These are phyloP conservation scores for Henckelia pumila DNA, from an alignment of 257 asterid genomes.

Conservation along the genomic window DNA sequence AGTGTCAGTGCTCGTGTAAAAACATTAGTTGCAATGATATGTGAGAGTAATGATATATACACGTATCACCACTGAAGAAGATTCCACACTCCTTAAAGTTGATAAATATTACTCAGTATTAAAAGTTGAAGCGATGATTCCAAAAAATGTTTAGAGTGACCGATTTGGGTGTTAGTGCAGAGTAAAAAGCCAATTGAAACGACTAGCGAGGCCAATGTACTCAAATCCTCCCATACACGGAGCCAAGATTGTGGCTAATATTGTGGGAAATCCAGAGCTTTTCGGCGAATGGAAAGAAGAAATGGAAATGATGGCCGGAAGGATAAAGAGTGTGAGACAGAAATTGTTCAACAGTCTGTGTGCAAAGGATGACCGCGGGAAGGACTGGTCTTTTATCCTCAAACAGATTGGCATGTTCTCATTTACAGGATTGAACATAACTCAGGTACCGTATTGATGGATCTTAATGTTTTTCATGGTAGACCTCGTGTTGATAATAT, in stretches of 20 bases:
- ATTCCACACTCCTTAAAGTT: no score
- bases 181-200: constrained; percentile 90
- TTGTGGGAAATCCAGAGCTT: constrained; percentile 76
- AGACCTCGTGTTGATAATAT: constrained; percentile 18
- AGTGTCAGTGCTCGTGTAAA: no score
- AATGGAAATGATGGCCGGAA: constrained; percentile 95
- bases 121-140: neutral
- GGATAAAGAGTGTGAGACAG: constrained; percentile 84
- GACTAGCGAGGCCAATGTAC: constrained; percentile 97
- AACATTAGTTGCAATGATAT: no score
- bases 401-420: constrained; percentile 98
- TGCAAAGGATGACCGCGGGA: constrained; percentile 70
- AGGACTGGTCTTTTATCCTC: constrained; percentile 93
- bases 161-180: constrained; percentile 37
- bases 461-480: no score
- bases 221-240: constrained; percentile 97
- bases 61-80: no score
- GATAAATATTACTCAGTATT: no score
- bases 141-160: constrained; percentile 10
- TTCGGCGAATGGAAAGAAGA: constrained; percentile 89
- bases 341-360: constrained; percentile 58
- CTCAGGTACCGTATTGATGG: constrained; percentile 56
- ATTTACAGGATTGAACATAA: constrained; percentile 80
- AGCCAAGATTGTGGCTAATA: constrained; percentile 86
- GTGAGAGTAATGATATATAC: no score